A percentile compares a stretch with the other conserved stretches of the same genome.
These are phyloP conservation scores for Cryptococcus sp. DNA, from an alignment of 1,284 basidiomycete genomes.

Conservation along the genomic window DNA sequence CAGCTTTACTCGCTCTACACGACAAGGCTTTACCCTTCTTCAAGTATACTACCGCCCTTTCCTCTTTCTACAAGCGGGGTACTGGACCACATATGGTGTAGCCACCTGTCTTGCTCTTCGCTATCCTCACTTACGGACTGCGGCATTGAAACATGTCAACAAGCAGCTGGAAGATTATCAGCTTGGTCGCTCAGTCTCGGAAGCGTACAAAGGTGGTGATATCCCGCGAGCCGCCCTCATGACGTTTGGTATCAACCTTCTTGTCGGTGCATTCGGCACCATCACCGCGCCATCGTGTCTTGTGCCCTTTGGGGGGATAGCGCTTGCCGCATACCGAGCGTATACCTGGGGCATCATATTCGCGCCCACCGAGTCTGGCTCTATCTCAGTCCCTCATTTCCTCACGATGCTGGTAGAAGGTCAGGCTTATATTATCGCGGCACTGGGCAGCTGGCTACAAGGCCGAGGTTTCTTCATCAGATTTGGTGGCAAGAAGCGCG, in stretches of 20 bases:
- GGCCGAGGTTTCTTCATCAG: neutral
- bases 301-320: slow-evolving; percentile 2
- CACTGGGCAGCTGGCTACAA: slow-evolving; percentile 4
- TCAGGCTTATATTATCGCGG: slow-evolving; percentile 5
- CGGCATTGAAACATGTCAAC: neutral
- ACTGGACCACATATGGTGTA: too few species aligned
- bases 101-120: too few species aligned
- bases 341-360: slow-evolving; percentile 4
- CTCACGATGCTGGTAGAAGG: slow-evolving; percentile 8
- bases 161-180: neutral
- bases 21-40: too few species aligned
- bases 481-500: neutral
- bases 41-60: too few species aligned
- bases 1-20: too few species aligned
- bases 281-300: slow-evolving; percentile 4
- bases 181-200: neutral
- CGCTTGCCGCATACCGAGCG: slow-evolving; percentile 1
- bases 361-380: neutral
- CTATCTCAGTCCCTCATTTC: neutral
- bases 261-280: neutral
- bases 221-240: neutral
- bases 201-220: slow-evolving; percentile 1
- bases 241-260: slow-evolving; percentile 6
- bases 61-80: too few species aligned
- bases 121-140: slow-evolving; percentile 2